Evolutionary conservation across 2,329 filamentous ascomycete species (phyloP).

Genomic region (Trichoderma sp.): DNA sequence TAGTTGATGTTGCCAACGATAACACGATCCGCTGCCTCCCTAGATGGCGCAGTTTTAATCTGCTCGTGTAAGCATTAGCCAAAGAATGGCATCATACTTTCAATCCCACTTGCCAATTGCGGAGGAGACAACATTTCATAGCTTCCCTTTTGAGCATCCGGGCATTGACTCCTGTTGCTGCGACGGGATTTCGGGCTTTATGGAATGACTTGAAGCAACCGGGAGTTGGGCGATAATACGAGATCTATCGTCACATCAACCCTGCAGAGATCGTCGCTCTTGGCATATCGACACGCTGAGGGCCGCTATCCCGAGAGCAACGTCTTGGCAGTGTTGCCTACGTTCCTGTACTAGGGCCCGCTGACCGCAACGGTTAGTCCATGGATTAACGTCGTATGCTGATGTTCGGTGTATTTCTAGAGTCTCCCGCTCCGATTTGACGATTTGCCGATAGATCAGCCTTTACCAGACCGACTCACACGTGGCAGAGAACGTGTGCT

Average conservation of each 20-base stretch:
- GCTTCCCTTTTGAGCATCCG: not conserved
- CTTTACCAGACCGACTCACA: not conserved
- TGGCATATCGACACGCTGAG: not conserved
- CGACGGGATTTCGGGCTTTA: not conserved
- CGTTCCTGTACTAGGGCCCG: not conserved
- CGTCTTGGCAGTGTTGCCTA: not conserved
- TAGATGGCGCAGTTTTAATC: not conserved
- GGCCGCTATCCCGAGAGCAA: not conserved
- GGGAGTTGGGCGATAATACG: not conserved
- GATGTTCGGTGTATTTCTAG: not conserved
- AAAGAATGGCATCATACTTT: not conserved
- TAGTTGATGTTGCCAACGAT: not conserved
- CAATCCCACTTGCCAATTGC: not conserved
- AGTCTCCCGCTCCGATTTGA: not conserved
- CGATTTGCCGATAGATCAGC: not conserved
- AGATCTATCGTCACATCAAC: not conserved
- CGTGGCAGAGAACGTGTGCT: not conserved
- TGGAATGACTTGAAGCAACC: not conserved
- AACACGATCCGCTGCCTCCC: not conserved
- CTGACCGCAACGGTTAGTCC: not conserved
- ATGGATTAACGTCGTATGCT: not conserved
- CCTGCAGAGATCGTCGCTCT: not conserved
- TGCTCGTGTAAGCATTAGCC: not conserved
- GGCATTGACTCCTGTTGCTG: not conserved
- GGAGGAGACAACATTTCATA: not conserved